phyloP scores from a whole-genome alignment of 345 rosid genomes.

The Hypericum perforatum region DNA sequence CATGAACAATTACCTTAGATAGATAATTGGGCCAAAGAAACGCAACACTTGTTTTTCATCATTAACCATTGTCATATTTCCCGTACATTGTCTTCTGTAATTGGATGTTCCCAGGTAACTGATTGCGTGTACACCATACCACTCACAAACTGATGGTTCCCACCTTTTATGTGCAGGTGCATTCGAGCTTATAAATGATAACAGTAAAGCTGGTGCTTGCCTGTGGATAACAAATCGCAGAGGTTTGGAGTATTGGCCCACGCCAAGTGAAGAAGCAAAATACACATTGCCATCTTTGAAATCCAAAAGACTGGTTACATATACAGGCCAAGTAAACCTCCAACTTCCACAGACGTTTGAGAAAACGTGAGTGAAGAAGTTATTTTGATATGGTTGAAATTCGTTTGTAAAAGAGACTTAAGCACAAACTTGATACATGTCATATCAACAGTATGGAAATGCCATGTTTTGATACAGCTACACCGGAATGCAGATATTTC shows the following conservation, averaged over 20 bases:
- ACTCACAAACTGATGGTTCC: too few species aligned
- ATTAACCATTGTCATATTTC: too few species aligned
- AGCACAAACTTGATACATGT: too few species aligned
- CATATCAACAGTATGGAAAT: too few species aligned
- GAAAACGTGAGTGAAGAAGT: constrained; percentile 55
- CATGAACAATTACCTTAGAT: not conserved
- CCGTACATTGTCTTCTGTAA: too few species aligned
- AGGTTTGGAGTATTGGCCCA: constrained; percentile 93
- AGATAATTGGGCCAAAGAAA: too few species aligned
- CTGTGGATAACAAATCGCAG: constrained; percentile 83
- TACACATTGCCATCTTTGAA: constrained; percentile 38
- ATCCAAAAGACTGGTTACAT: constrained; percentile 29
- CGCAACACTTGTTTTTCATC: too few species aligned
- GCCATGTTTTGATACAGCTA: too few species aligned
- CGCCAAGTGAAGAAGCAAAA: constrained; percentile 57
- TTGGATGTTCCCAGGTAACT: too few species aligned
- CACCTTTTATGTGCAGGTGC: constrained; percentile 35
- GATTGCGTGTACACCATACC: too few species aligned
- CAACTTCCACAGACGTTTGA: constrained; percentile 71
- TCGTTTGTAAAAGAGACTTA: too few species aligned
- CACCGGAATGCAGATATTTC: too few species aligned
- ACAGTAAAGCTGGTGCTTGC: constrained; percentile 81
- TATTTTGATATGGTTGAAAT: not conserved
- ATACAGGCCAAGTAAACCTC: constrained; percentile 26
- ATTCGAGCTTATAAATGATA: constrained; percentile 76